A percentile compares a stretch with the other conserved stretches of the same genome.
Evolutionary conservation across 306 rosid genomes (phyloP).

Genomic region (Acacia confusa): DNA sequence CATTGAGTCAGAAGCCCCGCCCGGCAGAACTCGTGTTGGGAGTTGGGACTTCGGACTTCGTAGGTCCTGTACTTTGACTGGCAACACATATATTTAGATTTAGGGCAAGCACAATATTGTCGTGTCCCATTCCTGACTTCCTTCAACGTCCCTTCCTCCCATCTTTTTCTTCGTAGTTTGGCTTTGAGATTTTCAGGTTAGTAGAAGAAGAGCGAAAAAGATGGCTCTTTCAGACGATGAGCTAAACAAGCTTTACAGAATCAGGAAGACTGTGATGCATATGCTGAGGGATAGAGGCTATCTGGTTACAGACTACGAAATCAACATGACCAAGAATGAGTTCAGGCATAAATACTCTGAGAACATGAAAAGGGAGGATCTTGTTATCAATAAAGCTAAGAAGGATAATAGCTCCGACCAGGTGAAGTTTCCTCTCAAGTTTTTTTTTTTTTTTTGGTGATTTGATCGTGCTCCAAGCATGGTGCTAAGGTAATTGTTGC

Average conservation of each 20-base stretch:
- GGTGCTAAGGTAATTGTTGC: background rate
- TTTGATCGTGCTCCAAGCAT: background rate
- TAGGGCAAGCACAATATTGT: too few relatives aligned
- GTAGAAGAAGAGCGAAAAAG: background rate
- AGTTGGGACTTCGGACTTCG: too few relatives aligned
- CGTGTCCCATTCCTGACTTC: too few relatives aligned
- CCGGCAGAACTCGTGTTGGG: too few relatives aligned
- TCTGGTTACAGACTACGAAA: slow-evolving; percentile 51
- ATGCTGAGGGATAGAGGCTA: slow-evolving; percentile 61
- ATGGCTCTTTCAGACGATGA: slow-evolving; percentile 66
- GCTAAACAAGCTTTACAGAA: slow-evolving; percentile 45
- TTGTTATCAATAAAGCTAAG: slow-evolving; percentile 31
- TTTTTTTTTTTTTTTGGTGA: too few relatives aligned
- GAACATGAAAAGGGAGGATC: slow-evolving; percentile 64
- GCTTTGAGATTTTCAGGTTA: background rate
- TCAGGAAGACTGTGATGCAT: slow-evolving; percentile 55
- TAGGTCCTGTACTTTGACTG: too few relatives aligned
- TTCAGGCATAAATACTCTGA: slow-evolving; percentile 44
- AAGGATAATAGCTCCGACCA: slow-evolving; percentile 48
- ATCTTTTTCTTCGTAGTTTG: background rate
- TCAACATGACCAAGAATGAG: slow-evolving; percentile 51
- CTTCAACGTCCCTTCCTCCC: background rate
- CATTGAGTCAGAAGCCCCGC: too few relatives aligned
- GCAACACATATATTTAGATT: too few relatives aligned
- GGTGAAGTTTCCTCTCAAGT: slow-evolving; percentile 24